Base-by-base conservation (phyloP, 306 rosid genomes). In the Geum urbanum region DNA sequence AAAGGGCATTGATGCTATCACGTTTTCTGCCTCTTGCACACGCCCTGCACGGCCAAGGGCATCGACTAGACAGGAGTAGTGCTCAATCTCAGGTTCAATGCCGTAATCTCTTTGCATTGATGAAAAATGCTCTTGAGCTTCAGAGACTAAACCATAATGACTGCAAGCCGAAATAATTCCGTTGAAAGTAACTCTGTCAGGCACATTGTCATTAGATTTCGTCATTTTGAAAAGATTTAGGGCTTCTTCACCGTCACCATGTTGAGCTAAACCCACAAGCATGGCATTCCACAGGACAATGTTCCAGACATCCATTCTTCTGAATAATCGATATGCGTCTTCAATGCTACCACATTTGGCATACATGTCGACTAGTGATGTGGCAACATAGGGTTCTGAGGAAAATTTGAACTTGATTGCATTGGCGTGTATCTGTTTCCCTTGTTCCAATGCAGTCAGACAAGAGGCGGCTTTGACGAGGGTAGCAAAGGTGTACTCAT, bases 301-400 rank as follows among this genome's bases (percentile, higher is more conserved):
- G 61, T 67, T 81, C 76, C 67, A 47, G 1, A 71, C 69, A 43
- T 81, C 75, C 79, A 80, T 79, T 72, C 78, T 85, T 71, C 74
- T 68, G 74, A 89, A 92, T 45, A 89, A 72, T 60, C 66, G 52
- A 66, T 82, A 81, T 7, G 97, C 94, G 68, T 83, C 96, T 73
- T 78, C 86, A 70, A 89, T 82, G 70, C 69, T 84, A 49, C 97
- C 97, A 46, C 96, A 87, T 76, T 89, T 89, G 77, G 92, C 86
- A 72, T 92, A 89, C 97, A 92, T 92, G 82, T 92, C 95, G 67
- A 86, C 94, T 16, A 92, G 90, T 41, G 97, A 86, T 16, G 96
- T 92, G 73, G 83, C 86, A 18, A 92, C 95, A 77, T 78, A 92
- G 66, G 82, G 83, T 77, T 92, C 97, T 0, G 70, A 74, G 39